Conservation (phyloP, 106 monocot genomes). For the Dendrobium officinale region DNA sequence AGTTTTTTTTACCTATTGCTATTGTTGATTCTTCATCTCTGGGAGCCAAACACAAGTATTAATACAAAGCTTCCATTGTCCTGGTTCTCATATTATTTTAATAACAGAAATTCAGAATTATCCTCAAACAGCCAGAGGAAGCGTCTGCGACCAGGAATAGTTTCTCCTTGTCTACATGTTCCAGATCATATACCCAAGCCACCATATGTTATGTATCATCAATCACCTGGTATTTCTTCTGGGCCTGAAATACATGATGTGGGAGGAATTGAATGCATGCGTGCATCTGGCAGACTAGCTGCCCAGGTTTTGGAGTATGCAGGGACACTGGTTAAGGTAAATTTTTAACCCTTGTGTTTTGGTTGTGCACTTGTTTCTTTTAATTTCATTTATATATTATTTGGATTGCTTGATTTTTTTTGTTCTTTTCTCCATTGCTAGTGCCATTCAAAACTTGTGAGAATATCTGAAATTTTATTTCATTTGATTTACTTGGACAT, state of each 20-base stretch:
- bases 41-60: not conserved
- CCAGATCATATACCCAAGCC: constrained; percentile 75
- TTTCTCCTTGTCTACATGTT: constrained; percentile 75
- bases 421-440: not conserved
- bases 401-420: not conserved
- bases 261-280: constrained; percentile 79
- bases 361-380: not conserved
- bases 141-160: constrained; percentile 67
- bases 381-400: not conserved
- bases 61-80: not conserved
- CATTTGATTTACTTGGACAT: not conserved
- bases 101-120: constrained; percentile 42
- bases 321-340: constrained; percentile 86
- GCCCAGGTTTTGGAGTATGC: constrained; percentile 88
- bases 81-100: not conserved
- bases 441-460: not conserved
- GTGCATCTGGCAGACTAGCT: constrained; percentile 89
- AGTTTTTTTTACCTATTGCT: not conserved
- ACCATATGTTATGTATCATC: constrained; percentile 66
- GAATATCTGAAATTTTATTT: not conserved
- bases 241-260: constrained; percentile 88
- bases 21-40: not conserved
- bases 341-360: not conserved
- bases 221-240: constrained; percentile 54
- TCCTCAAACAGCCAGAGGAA: constrained; percentile 34